Conservation (phyloP, 2,329 filamentous ascomycete genomes). For the Elsinoe perseae region DNA sequence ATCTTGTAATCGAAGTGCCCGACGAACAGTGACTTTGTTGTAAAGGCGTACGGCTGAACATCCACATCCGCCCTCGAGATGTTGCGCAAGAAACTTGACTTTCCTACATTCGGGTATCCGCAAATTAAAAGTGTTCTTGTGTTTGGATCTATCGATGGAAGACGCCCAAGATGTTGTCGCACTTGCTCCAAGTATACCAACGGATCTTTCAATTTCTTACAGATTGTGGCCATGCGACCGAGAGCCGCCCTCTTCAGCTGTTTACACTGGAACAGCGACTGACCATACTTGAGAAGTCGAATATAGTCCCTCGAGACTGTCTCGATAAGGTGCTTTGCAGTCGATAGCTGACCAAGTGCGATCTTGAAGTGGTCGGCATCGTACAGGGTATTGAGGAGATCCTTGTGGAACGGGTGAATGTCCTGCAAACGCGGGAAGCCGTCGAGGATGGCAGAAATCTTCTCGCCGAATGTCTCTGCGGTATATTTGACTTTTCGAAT, state of each 20-base stretch:
- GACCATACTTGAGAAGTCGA: conserved; percentile 89
- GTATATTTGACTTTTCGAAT: conserved; percentile 98
- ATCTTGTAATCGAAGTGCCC: conserved; percentile 98
- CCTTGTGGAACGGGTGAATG: conserved; percentile 88
- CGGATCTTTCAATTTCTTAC: conserved; percentile 88
- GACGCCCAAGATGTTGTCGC: conserved; percentile 90
- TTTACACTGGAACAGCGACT: conserved; percentile 97
- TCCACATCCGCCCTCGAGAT: conserved; percentile 93
- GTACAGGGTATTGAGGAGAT: conserved; percentile 94
- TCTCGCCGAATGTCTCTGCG: conserved; percentile 92
- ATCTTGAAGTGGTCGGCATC: conserved; percentile 98
- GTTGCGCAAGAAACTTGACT: conserved; percentile 89
- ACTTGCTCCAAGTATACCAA: conserved; percentile 94
- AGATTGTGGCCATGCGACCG: conserved; percentile 96
- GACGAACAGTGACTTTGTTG: conserved; percentile 93
- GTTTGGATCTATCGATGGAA: conserved; percentile 97
- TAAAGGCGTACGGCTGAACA: conserved; percentile 96
- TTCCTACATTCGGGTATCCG: conserved; percentile 95
- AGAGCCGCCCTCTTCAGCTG: conserved; percentile 93
- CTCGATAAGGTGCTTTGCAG: conserved; percentile 93
- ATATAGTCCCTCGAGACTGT: conserved; percentile 95
- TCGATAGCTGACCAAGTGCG: conserved; percentile 89
- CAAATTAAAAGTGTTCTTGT: conserved; percentile 93
- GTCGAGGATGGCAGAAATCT: conserved; percentile 82
- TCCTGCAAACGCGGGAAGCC: conserved; percentile 88